A percentile compares a stretch with the other conserved stretches of the same genome.
Evolutionary conservation across 805 yeast species (phyloP).

Genomic region (Cyberlindnera mississippiensis): DNA sequence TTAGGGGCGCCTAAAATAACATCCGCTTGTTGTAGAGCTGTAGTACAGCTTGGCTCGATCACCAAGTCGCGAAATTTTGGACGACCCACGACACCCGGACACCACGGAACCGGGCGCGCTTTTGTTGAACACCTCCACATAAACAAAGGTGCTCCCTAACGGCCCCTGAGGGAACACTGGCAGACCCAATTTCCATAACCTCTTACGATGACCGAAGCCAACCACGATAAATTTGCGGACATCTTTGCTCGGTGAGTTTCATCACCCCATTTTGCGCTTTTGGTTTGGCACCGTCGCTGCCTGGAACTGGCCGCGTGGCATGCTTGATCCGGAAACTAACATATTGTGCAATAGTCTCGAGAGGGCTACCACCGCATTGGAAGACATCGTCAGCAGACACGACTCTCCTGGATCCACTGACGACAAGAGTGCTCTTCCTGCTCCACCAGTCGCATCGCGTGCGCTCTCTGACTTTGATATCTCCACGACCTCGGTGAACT

Average conservation of each 20-base stretch:
- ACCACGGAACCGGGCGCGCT: too few species aligned
- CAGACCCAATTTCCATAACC: not conserved
- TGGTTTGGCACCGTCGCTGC: too few species aligned
- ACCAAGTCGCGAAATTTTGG: too few species aligned
- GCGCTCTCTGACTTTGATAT: conserved; percentile 11
- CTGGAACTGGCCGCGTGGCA: not conserved
- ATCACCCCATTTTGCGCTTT: too few species aligned
- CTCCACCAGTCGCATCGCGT: conserved; percentile 4
- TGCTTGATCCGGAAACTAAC: not conserved
- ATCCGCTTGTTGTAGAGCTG: too few species aligned
- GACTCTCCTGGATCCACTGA: conserved; percentile 1
- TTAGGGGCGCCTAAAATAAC: too few species aligned
- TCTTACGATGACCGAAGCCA: conserved; percentile 11
- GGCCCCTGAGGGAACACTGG: too few species aligned
- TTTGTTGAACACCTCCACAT: too few species aligned
- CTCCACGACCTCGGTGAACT: conserved; percentile 9
- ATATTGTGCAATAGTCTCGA: conserved; percentile 19
- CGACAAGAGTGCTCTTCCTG: conserved; percentile 2
- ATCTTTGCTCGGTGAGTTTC: conserved; percentile 21
- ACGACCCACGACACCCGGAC: not conserved
- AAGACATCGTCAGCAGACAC: conserved; percentile 24
- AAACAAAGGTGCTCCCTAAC: too few species aligned
- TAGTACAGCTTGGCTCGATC: too few species aligned
- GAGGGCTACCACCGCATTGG: conserved; percentile 27
- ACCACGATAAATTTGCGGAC: conserved; percentile 18